A percentile compares a stretch with the other conserved stretches of the same genome.
These are phyloP conservation scores for Priceomyces medius DNA, from an alignment of 805 yeast genomes.

Conservation along the genomic window DNA sequence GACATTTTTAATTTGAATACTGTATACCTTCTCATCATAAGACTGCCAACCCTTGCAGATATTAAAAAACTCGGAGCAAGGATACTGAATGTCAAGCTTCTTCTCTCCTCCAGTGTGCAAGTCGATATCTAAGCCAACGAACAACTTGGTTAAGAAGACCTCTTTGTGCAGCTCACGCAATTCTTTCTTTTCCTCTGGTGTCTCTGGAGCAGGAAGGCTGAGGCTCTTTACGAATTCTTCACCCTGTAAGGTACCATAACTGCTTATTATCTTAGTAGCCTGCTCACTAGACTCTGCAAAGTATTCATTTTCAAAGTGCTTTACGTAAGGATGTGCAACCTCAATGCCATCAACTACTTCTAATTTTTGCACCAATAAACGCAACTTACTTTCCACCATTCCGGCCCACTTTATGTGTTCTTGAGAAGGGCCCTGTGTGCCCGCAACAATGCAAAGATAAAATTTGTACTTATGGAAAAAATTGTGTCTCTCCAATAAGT, in stretches of 20 bases:
- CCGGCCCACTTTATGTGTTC: slow-evolving; percentile 92
- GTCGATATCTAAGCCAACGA: slow-evolving; percentile 69
- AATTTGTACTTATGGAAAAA: slow-evolving; percentile 84
- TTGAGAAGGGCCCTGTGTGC: slow-evolving; percentile 70
- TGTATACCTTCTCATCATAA: slow-evolving; percentile 59
- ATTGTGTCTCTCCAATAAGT: slow-evolving; percentile 72
- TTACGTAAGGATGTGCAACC: slow-evolving; percentile 87
- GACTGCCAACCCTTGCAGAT: slow-evolving; percentile 72
- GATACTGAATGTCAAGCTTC: slow-evolving; percentile 79
- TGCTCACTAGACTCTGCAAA: slow-evolving; percentile 49
- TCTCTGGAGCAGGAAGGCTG: slow-evolving; percentile 8
- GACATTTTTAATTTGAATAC: slow-evolving; percentile 63
- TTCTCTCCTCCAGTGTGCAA: slow-evolving; percentile 42
- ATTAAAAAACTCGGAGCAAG: slow-evolving; percentile 85
- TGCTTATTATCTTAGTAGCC: slow-evolving; percentile 53
- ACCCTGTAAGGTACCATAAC: slow-evolving; percentile 61
- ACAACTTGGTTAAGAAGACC: slow-evolving; percentile 70
- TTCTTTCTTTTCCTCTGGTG: slow-evolving; percentile 12
- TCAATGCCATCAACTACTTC: slow-evolving; percentile 74
- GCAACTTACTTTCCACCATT: slow-evolving; percentile 81
- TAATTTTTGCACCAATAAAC: slow-evolving; percentile 78
- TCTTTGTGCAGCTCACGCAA: slow-evolving; percentile 14
- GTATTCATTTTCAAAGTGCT: slow-evolving; percentile 61
- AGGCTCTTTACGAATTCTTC: slow-evolving; percentile 38
- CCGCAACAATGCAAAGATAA: slow-evolving; percentile 78